phyloP scores from a whole-genome alignment of 108 stramenopile species.

The Skeletonema grethae region DNA sequence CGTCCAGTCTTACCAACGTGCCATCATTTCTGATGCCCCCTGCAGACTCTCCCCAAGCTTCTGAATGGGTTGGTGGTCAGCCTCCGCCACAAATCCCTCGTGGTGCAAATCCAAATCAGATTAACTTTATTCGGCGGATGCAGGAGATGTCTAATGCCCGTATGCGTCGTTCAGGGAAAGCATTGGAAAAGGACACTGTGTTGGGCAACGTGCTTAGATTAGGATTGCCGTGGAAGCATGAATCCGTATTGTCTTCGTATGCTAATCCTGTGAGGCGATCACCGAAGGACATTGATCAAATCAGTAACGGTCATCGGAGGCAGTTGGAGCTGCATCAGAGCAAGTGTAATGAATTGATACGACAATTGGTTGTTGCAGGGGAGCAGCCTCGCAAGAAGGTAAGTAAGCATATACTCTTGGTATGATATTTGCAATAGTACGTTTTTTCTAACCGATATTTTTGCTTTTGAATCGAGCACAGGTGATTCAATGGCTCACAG shows the following conservation, averaged over 20 bases:
- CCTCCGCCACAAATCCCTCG: conserved; percentile 36
- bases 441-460: background rate
- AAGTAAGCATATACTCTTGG: background rate
- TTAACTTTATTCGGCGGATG: conserved; percentile 59
- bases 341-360: conserved; percentile 65
- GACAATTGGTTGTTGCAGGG: conserved; percentile 70
- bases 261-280: conserved; percentile 45
- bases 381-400: conserved; percentile 56
- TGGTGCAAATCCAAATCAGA: conserved; percentile 39
- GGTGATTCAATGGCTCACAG: conserved; percentile 80
- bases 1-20: conserved; percentile 49
- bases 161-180: conserved; percentile 74
- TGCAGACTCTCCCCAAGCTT: conserved; percentile 53
- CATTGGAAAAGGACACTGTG: conserved; percentile 77
- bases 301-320: conserved; percentile 54
- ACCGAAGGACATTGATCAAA: conserved; percentile 56
- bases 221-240: conserved; percentile 64
- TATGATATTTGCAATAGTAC: background rate
- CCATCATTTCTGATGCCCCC: conserved; percentile 66
- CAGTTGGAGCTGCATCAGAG: conserved; percentile 72
- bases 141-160: conserved; percentile 39
- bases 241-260: conserved; percentile 47
- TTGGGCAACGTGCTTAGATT: conserved; percentile 70
- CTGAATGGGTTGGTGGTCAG: conserved; percentile 56
- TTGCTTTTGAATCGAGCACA: background rate